Evolutionary conservation across 768 basidiomycete species (phyloP).

Genomic region (Podaxis pistillaris): DNA sequence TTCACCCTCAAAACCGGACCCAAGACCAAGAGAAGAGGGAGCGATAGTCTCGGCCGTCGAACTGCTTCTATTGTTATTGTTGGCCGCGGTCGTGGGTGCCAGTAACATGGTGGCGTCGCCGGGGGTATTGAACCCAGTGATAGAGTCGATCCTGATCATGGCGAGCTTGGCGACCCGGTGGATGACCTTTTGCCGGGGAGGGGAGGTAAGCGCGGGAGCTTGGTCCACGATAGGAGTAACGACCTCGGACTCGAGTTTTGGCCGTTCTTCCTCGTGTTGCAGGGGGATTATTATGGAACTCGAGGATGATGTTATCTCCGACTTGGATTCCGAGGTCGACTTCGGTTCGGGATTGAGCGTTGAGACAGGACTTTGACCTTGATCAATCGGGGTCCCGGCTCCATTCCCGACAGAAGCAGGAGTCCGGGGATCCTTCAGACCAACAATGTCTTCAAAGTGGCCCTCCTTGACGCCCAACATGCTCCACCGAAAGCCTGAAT

Average conservation of each 20-base stretch:
- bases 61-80: background rate
- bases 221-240: background rate
- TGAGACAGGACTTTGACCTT: too few relatives aligned
- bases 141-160: background rate
- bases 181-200: background rate
- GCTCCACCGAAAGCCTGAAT: slow-evolving; percentile 4
- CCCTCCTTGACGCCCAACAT: background rate
- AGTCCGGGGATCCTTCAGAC: background rate
- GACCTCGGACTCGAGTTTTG: background rate
- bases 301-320: background rate
- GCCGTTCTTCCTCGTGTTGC: background rate
- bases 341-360: background rate
- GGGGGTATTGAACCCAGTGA: background rate
- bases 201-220: background rate
- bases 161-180: background rate
- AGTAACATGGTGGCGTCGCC: background rate
- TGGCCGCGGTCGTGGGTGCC: background rate
- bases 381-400: too few relatives aligned
- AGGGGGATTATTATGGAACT: background rate
- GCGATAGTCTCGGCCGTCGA: background rate
- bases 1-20: background rate
- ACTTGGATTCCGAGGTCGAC: background rate
- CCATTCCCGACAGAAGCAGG: too few relatives aligned
- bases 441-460: background rate
- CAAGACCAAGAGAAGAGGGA: background rate